Base-by-base conservation (phyloP, 2,329 filamentous ascomycete genomes). In the Cladosporium sp. region DNA sequence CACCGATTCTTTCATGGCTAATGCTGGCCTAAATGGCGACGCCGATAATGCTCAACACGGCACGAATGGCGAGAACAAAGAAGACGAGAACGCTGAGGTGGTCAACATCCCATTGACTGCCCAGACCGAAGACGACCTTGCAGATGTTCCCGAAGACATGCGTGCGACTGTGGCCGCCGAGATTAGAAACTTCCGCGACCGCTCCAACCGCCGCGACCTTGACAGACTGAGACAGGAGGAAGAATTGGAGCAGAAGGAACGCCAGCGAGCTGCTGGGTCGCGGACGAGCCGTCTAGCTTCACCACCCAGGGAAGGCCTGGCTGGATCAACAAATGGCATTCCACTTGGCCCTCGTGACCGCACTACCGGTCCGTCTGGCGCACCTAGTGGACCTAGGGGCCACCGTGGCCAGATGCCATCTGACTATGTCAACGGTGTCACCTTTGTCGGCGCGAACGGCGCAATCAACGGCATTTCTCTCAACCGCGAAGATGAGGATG, bases 111-210 rank as follows among this genome's bases (percentile, higher is more conserved):
- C 93, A 4, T 84, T 97, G 35, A 88, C 89, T 0, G 87, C 72
- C 18, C 72, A 77, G 12, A 74, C 91, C 62, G 95, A 99, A 69
- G 96, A 99, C 74, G 95, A 99, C 74, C 83, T 99, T 53, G 90
- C 93, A 23, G 95, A 99, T 73, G 97, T 99, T 57, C 95, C 95
- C 0, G 90, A 92, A 0, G 95, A 98, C 76, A 96, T 97, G 92
- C 89, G 95, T 28, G 95, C 96, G 76, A 93, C 92, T 0, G 95
- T 99, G 18, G 92, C 95, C 0, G 90, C 90, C 65, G 96, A 99
- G 77, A 99, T 99, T 73, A 89, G 92, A 0, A 91, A 93, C 0
- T 99, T 99, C 82, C 86, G 95, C 69, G 95, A 99, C 70, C 86
- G 94, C 23, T 97, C 94, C 71, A 97, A 89, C 67, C 88, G 91